Conservation (phyloP, 176 grass and related monocot genomes). For the Panicum miliaceum region DNA sequence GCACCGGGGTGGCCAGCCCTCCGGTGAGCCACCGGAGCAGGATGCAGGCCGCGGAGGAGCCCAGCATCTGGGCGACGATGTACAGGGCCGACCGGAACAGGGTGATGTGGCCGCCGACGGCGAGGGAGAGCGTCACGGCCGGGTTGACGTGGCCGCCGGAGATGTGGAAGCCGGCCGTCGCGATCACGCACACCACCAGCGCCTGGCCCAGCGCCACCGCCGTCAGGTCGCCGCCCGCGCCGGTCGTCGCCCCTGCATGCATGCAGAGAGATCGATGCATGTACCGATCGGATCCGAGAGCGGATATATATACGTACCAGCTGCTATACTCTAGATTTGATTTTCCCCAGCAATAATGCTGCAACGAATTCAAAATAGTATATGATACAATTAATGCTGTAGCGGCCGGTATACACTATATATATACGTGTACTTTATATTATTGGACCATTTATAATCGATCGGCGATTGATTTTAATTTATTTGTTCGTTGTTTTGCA, state of each 20-base stretch:
- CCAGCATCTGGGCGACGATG: slow-evolving; percentile 71
- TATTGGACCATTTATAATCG: too few species aligned
- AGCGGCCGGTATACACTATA: too few species aligned
- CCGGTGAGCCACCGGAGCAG: slow-evolving; percentile 82
- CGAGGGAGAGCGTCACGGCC: slow-evolving; percentile 77
- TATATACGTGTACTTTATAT: too few species aligned
- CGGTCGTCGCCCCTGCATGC: slow-evolving; percentile 43
- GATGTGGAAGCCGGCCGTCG: slow-evolving; percentile 79
- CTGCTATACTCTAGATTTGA: too few species aligned
- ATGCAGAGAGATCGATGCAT: too few species aligned
- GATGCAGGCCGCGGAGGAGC: slow-evolving; percentile 68
- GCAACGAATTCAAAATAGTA: too few species aligned
- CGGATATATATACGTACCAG: too few species aligned
- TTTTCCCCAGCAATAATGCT: too few species aligned
- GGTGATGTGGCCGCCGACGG: slow-evolving; percentile 74
- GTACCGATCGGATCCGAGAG: too few species aligned
- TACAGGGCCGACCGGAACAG: slow-evolving; percentile 72
- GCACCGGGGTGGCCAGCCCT: slow-evolving; percentile 60
- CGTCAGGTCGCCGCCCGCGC: slow-evolving; percentile 47
- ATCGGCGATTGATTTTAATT: too few species aligned
- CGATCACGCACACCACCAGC: slow-evolving; percentile 76
- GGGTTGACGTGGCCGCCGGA: slow-evolving; percentile 92
- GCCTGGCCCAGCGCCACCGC: slow-evolving; percentile 74
- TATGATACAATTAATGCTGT: too few species aligned
- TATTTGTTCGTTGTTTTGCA: too few species aligned